Evolutionary conservation across 345 rosid genomes (phyloP), one percentile per base, ranked within the genome.

Genomic region (Salix arbutifolia): DNA sequence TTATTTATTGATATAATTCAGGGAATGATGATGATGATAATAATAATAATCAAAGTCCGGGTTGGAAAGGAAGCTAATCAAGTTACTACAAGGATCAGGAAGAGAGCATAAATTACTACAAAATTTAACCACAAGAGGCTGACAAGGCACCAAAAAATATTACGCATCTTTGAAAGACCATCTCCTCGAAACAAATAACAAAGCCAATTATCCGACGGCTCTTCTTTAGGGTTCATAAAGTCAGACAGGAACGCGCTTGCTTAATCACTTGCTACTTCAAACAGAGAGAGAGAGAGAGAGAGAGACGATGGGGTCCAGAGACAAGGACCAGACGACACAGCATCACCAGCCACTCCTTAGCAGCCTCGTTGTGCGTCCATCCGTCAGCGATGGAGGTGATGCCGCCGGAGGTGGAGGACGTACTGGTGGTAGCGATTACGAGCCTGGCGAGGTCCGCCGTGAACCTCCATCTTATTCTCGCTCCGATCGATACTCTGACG

Each of bases 301-400:
- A 4, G 16, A 76, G 75, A 73, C 67, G 74, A 94, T 94, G 98
- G 95, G 90, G 33, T 89, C 97, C 42, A 87, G 81, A 77, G 97
- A 86, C 78, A 87, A 85, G 87, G 94, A 88, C 67, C 89, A 85
- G 73, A 69, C 85, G 82, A 23, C 85, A 35, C 82, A 83, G 80
- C 90, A 90, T 85, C 97, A 90, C 73, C 97, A 87, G 77, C 90
- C 89, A 42, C 91, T 90, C 19, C 89, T 91, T 67, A 92, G 94
- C 85, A 90, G 97, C 85, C 93, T 94, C 71, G 89, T 94, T 69
- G 92, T 93, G 17, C 91, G 97, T 0, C 91, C 93, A 17, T 87
- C 92, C 11, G 84, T 69, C 65, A 89, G 86, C 81, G 91, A 85
- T 66, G 88, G 84, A 16, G 81, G 81, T 33, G 88, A 76, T 26